Evolutionary conservation across 257 asterid genomes (phyloP).

Genomic region (Schizonepeta tenuifolia): DNA sequence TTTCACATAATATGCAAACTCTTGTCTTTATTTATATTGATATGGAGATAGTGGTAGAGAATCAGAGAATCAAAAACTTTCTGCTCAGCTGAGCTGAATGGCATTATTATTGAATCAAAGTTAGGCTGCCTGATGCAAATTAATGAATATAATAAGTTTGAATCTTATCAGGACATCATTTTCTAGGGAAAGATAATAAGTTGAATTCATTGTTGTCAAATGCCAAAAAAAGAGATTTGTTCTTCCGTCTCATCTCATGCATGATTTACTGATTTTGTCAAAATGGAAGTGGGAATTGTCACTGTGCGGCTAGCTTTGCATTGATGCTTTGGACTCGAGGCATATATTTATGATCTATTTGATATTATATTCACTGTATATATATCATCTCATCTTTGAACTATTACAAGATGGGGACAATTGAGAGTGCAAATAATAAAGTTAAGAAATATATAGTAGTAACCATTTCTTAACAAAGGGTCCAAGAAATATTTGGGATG

Average conservation of each 20-base stretch:
- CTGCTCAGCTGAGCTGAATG: background rate
- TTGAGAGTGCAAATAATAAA: no score
- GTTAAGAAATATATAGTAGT: no score
- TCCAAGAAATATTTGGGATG: no score
- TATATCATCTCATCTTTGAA: background rate
- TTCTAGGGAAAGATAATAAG: background rate
- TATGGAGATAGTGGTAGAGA: slow-evolving; percentile 32
- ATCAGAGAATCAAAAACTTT: slow-evolving; percentile 20
- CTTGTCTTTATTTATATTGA: slow-evolving; percentile 11
- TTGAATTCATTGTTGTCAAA: background rate
- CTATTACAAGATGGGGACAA: background rate
- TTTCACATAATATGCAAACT: slow-evolving; percentile 6
- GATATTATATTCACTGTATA: background rate
- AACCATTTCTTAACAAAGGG: no score
- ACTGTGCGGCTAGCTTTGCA: background rate
- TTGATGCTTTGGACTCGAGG: background rate
- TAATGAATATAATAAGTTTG: background rate
- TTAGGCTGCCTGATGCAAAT: background rate
- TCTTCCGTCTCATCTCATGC: background rate
- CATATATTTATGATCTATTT: background rate
- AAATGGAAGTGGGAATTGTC: background rate
- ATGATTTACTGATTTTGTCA: background rate
- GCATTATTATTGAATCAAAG: background rate
- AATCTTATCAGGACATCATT: slow-evolving; percentile 1
- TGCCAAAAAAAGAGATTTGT: background rate